Base-by-base conservation (phyloP, 2,329 filamentous ascomycete genomes). In the Sporothrix variecibatus region DNA sequence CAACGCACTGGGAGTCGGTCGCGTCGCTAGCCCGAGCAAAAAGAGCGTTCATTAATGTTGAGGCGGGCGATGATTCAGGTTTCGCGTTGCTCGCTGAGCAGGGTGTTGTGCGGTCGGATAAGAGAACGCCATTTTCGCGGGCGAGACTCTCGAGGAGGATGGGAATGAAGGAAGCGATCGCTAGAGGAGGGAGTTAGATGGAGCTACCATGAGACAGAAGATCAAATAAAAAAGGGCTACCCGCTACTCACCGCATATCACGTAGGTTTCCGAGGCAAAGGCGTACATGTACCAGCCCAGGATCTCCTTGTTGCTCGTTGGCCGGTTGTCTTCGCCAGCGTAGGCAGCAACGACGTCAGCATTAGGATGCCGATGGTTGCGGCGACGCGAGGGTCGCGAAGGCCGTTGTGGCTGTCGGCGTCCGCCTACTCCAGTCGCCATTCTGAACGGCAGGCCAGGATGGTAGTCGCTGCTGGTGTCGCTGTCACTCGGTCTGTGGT, bases 191-290 rank as follows among this genome's bases (percentile, higher is more conserved):
- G 72, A 75, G 38, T 71, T 64, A 70, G 23, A 15, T 7, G 15
- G 20, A 11, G 23, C 2, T 17, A 15, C 26, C 8, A 26, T 17
- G 26, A 15, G 31, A n/a, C 7, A 56, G n/a, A 26, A 7, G 34
- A 23, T 5, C 2, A n/a, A n/a, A 34, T 23, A 26, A 65, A 51
- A 71, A 40, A 26, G 31, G 43, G 12, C n/a, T n/a, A n/a, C n/a
- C n/a, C n/a, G 26, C 1, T 53, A 85, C 90, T 81, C 82, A 93
- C 95, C 95, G 82, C 96, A 98, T 73, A 98, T 93, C 20, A 97
- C 94, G 82, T 98, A 98, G 72, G 97, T 95, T 84, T 99, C 96
- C 26, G 95, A 94, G 31, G 96, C 96, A 87, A 97, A 98, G 58
- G 93, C 93, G 85, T 98, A 98, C 81, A 92, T 92, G 83, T 98